Evolutionary conservation across 1,139 yeast genomes (phyloP), one percentile per base, ranked within the genome.

Genomic region (Yamadazyma taylorii): DNA sequence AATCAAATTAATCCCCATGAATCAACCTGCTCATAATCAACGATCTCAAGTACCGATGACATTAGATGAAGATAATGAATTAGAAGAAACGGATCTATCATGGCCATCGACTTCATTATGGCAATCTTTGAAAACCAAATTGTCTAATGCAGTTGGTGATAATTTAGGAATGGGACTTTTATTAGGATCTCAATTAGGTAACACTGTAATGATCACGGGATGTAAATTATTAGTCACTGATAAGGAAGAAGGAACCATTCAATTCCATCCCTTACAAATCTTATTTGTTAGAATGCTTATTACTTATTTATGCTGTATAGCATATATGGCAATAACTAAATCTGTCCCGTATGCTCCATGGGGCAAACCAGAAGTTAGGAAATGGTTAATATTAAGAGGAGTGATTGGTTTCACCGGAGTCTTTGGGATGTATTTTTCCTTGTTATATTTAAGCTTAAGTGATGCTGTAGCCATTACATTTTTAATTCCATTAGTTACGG

Each of bases 401-500:
- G 41, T 70, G 1, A 71, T 79, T 15, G 97, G 97, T 3, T 88
- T 86, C 48, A 58, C 82, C 43, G 95, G 95, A 2, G 89, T 85
- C 3, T 82, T 82, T 56, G 82, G 88, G 3, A 61, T 83, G 53
- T 88, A 87, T 57, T 86, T 72, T 56, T 79, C 95, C 2, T 66
- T 89, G 45, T 74, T 80, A 60, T 86, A 85, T 56, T 68, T 89
- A 33, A 78, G 87, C 39, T 72, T 86, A n/a, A 79, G 88, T 34
- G 77, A 71, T 50, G 88, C 95, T 0, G 83, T 86, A 1, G 84
- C 87, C 12, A 81, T 89, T 39, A 80, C 94, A 1, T 89, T 88
- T 50, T 61, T 89, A 47, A 71, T 81, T 0, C 97, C 97, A 0
- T 74, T 86, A 45, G 74, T 84, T 17, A 85, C 96, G 0, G 87